Base-by-base conservation (phyloP, 169 alveolate genomes). In the Neospora caninum region DNA sequence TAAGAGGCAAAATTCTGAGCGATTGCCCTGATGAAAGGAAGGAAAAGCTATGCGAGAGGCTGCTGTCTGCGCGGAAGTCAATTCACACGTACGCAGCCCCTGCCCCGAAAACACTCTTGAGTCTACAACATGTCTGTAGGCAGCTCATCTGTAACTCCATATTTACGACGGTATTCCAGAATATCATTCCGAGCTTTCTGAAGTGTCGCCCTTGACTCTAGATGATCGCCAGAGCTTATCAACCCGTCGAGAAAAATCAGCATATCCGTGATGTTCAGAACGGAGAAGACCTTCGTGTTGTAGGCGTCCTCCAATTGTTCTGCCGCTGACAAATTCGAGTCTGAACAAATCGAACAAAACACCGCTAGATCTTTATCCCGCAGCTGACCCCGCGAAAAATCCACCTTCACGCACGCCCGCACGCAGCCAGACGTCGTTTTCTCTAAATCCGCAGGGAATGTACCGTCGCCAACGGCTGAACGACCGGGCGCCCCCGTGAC, bases 131-230 rank as follows among this genome's bases (percentile, higher is more conserved):
- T 67, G 39, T 82, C 89, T 42, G 89, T 41, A 20, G 67, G 89
- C 2, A 82, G 67, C 89, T 82, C 89, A 41, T 82, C 89, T 43
- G 89, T 82, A 36, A 82, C 89, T 38, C 67, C 64, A 36, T 82
- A 82, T 25, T 25, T 36, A 16, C 89, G 54, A 18, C 64, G 89
- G 64, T 82, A 82, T 7, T 82, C 89, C 58, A 82, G 58, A 1
- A 82, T 10, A 42, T 42, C 64, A 36, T 82, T 82, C 0, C 89
- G 89, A 36, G 67, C 89, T 29, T 82, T 82, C 64, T 82, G 89
- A 34, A 82, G 41, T 25, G 54, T 41, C 41, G 34, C 34, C 41
- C 89, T 1, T 38, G 89, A 6, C 41, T 82, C 89, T 20, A 82
- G 67, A 31, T 82, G 20, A 39, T 82, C 89, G 0, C 89, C 89